A percentile compares a stretch with the other conserved stretches of the same genome.
Evolutionary conservation across 1,139 yeast genomes (phyloP).

Genomic region (Yamadazyma diospyri): DNA sequence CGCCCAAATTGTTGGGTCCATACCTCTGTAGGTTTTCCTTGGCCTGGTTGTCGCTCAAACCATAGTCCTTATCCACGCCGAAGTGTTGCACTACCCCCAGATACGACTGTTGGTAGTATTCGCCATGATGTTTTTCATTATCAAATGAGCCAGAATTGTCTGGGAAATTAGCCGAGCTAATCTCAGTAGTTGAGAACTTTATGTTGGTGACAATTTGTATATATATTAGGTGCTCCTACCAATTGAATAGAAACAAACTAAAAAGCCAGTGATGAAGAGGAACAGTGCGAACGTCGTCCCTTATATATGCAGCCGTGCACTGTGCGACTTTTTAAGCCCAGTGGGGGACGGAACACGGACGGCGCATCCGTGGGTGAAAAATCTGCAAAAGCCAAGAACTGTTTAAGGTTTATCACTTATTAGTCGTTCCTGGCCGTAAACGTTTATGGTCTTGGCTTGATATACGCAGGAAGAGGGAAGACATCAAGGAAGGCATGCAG

Average conservation of each 20-base stretch:
- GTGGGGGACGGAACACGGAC: too few relatives aligned
- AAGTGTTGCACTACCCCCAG: conserved; percentile 17
- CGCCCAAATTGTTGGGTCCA: conserved; percentile 29
- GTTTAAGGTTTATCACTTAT: too few relatives aligned
- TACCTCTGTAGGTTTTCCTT: conserved; percentile 12
- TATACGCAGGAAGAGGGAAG: too few relatives aligned
- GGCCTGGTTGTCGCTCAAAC: conserved; percentile 40
- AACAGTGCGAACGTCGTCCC: too few relatives aligned
- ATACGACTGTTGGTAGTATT: conserved; percentile 5
- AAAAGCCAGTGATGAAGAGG: conserved; percentile 2
- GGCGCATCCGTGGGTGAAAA: too few relatives aligned
- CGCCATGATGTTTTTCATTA: neutral
- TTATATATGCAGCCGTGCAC: too few relatives aligned
- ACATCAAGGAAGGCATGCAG: neutral
- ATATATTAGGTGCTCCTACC: neutral
- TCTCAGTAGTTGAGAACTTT: conserved; percentile 9
- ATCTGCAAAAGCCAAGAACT: too few relatives aligned
- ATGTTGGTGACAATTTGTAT: conserved; percentile 8
- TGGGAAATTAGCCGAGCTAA: conserved; percentile 6
- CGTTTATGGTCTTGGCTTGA: too few relatives aligned
- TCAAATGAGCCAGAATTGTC: neutral
- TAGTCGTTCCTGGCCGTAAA: too few relatives aligned
- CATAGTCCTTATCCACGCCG: conserved; percentile 35
- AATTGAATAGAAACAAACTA: conserved; percentile 4
- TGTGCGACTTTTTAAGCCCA: too few relatives aligned